These are phyloP conservation scores for Saccharomycopsis capsularis DNA, from an alignment of 805 yeast genomes.

Conservation along the genomic window DNA sequence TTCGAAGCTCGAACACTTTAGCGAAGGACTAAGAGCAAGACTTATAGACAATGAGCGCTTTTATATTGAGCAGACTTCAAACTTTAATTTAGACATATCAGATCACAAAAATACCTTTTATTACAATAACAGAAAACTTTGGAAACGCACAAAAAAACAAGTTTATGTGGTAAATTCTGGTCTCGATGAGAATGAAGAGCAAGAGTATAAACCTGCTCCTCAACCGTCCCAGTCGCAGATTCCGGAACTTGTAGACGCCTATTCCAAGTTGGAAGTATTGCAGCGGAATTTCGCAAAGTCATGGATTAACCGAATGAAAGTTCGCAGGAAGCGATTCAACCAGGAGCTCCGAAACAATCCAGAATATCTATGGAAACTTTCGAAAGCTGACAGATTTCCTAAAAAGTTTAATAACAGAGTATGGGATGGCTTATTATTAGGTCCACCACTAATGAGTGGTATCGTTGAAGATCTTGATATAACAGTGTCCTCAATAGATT, in stretches of 20 bases:
- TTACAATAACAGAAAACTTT: neutral
- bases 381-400: slow-evolving; percentile 32
- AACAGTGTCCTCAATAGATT: slow-evolving; percentile 42
- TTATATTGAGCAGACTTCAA: neutral
- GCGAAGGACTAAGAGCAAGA: slow-evolving; percentile 1
- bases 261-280: slow-evolving; percentile 28
- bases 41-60: no score
- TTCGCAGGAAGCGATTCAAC: slow-evolving; percentile 36
- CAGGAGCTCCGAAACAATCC: slow-evolving; percentile 36
- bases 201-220: no score
- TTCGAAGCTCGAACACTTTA: slow-evolving; percentile 18
- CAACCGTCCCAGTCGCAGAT: neutral
- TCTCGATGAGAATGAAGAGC: neutral
- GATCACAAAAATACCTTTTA: neutral
- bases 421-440: slow-evolving; percentile 34
- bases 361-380: slow-evolving; percentile 36
- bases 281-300: slow-evolving; percentile 46
- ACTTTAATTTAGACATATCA: neutral
- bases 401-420: slow-evolving; percentile 38
- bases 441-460: slow-evolving; percentile 49
- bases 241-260: neutral
- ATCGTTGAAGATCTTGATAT: slow-evolving; percentile 44
- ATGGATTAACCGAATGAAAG: slow-evolving; percentile 64
- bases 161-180: neutral
- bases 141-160: neutral